phyloP scores from a whole-genome alignment of 2,329 filamentous ascomycete genomes.

The Diaporthe capsici region DNA sequence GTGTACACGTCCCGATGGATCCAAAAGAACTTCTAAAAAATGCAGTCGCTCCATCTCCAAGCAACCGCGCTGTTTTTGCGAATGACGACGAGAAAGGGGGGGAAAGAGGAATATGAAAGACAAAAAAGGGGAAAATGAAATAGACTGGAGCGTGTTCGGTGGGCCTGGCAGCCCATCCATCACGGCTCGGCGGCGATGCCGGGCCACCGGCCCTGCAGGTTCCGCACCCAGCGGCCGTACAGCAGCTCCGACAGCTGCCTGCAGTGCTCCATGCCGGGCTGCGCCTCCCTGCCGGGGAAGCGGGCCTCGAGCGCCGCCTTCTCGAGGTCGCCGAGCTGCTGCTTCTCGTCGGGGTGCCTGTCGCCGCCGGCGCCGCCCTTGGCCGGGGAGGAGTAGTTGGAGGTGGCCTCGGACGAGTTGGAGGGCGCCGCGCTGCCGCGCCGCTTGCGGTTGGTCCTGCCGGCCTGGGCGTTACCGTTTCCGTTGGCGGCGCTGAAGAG shows the following conservation, averaged over 20 bases:
- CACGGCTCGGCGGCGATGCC: conserved; percentile 50
- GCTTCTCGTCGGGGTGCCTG: conserved; percentile 48
- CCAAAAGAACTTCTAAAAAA: neutral
- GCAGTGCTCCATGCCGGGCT: conserved; percentile 90
- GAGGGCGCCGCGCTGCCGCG: conserved; percentile 59
- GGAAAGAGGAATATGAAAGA: neutral
- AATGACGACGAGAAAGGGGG: neutral
- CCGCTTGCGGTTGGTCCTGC: conserved; percentile 76
- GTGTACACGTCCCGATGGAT: neutral
- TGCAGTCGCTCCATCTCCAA: neutral
- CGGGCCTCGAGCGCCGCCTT: conserved; percentile 64
- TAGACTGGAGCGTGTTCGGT: neutral
- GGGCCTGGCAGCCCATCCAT: neutral
- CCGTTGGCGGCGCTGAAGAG: conserved; percentile 85
- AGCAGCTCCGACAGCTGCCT: conserved; percentile 91
- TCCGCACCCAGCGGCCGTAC: conserved; percentile 91
- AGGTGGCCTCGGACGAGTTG: conserved; percentile 39
- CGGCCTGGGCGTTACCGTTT: conserved; percentile 79
- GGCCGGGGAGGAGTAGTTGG: conserved; percentile 47
- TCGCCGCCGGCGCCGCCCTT: conserved; percentile 33
- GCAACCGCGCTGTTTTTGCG: neutral
- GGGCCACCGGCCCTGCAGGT: conserved; percentile 80
- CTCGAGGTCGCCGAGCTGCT: conserved; percentile 57
- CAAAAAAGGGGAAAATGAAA: neutral
- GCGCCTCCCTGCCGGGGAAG: conserved; percentile 67